These are phyloP conservation scores for Pelargonium nanum DNA, from an alignment of 345 rosid genomes.

Conservation along the genomic window DNA sequence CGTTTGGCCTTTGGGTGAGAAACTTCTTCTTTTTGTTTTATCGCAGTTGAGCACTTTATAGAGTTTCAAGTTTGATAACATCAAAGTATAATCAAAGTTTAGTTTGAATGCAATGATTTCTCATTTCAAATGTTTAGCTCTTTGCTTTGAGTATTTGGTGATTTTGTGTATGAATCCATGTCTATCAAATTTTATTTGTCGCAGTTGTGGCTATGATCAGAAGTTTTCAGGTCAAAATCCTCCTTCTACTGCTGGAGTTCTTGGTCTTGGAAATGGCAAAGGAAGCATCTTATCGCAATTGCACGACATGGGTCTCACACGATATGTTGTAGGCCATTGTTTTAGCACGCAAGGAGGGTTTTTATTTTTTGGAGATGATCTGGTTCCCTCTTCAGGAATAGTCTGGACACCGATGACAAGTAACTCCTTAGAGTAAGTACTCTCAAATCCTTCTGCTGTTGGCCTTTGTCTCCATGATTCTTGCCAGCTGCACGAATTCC, in stretches of 20 bases:
- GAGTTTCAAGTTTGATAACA: not conserved
- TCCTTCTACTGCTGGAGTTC: conserved; percentile 61
- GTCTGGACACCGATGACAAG: conserved; percentile 49
- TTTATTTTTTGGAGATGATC: conserved; percentile 64
- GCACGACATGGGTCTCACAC: conserved; percentile 23
- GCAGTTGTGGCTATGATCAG: conserved; percentile 80
- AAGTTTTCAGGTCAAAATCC: conserved; percentile 36
- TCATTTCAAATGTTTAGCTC: too few relatives aligned
- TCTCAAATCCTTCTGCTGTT: too few relatives aligned
- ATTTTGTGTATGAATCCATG: not conserved
- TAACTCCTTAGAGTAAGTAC: conserved; percentile 33
- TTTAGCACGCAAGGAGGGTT: conserved; percentile 65
- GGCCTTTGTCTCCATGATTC: too few relatives aligned
- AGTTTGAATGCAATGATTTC: too few relatives aligned
- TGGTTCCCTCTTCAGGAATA: conserved; percentile 50
- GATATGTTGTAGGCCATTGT: conserved; percentile 74
- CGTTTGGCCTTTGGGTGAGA: conserved; percentile 67
- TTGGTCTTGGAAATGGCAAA: conserved; percentile 76
- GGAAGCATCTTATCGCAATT: conserved; percentile 62
- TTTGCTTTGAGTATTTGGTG: not conserved
- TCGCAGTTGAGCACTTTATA: not conserved
- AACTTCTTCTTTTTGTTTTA: not conserved
- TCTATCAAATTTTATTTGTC: conserved; percentile 6
- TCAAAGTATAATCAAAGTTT: too few relatives aligned
- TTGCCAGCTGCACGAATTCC: not conserved